phyloP scores from a whole-genome alignment of 2,329 filamentous ascomycete species.

The Aspergillus flavus region DNA sequence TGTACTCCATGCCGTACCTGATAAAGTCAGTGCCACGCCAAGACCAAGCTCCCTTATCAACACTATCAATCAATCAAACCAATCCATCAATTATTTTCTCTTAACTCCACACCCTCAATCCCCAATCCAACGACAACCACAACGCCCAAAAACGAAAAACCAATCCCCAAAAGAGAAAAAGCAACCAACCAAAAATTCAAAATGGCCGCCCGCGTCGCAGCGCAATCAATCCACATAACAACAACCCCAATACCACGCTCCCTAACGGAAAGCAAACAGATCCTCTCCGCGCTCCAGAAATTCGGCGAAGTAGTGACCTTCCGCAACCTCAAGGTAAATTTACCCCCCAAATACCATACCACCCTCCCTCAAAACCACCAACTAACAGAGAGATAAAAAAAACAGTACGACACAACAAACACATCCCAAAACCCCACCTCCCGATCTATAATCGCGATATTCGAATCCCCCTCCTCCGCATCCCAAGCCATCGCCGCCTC shows the following conservation, averaged over 20 bases:
- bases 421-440: constrained; percentile 18
- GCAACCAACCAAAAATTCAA: constrained; percentile 14
- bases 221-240: constrained; percentile 35
- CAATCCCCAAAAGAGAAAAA: not conserved
- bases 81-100: too few species aligned
- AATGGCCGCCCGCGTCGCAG: constrained; percentile 17
- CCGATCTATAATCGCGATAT: constrained; percentile 36
- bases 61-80: too few species aligned
- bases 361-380: not conserved
- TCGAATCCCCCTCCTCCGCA: constrained; percentile 39
- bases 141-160: not conserved
- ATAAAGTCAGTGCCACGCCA: not conserved
- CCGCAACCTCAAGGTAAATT: constrained; percentile 37
- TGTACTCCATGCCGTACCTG: too few species aligned
- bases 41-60: not conserved
- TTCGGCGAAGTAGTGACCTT: constrained; percentile 46
- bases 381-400: not conserved
- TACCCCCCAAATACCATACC: not conserved
- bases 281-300: constrained; percentile 42
- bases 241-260: constrained; percentile 31
- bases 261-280: constrained; percentile 36
- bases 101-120: constrained; percentile 2
- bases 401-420: constrained; percentile 36
- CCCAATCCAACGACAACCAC: constrained; percentile 13
- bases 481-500: constrained; percentile 36